Base-by-base conservation (phyloP, 768 basidiomycete genomes). In the Trametes coccinea region DNA sequence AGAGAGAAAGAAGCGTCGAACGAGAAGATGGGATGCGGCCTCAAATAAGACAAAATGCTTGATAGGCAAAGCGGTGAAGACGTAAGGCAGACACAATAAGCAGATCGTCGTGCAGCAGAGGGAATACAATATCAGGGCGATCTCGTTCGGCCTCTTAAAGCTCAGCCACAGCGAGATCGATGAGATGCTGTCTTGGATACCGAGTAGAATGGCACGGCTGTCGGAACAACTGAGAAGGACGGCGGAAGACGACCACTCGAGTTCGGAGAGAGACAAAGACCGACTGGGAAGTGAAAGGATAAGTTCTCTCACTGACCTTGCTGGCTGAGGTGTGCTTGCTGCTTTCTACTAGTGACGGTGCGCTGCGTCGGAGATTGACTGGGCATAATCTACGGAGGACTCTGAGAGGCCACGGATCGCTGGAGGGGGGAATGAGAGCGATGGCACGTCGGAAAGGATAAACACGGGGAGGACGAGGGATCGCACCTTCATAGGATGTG, bases 301-400 rank as follows among this genome's bases (percentile, higher is more conserved):
- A 22, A 22, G 22, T 22, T 22, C 60, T 56, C 47, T 47, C 45
- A 76, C 79, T 69, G 66, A 84, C 85, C 80, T 76, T 80, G 82
- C 53, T 77, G 78, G 41, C 72, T 53, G 60, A 79, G 75, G 67
- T 80, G 81, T 56, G 79, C 74, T 68, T 79, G 82, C 9, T 58
- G 56, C 47, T 51, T 49, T 39, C 51, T 66, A 71, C 82, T 66
- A 71, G 82, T 84, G 68, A 85, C 80, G 66, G 77, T 73, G 72
- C 85, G 84, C 70, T 86, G 82, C 14, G 22, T 22, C 22, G 84
- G 82, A 30, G 84, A 84, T 67, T 82, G 81, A 68, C 76, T 82
- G 37, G 86, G 79, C 86, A 88, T 87, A 69, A 68, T 68, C 67
- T 62, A 57, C 59, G 63, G 61, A 52, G 55, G 54, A 54, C 65